A percentile compares a stretch with the other conserved stretches of the same genome.
These are phyloP conservation scores for Fusarium sp. DNA, from an alignment of 2,329 filamentous ascomycete species.

Conservation along the genomic window DNA sequence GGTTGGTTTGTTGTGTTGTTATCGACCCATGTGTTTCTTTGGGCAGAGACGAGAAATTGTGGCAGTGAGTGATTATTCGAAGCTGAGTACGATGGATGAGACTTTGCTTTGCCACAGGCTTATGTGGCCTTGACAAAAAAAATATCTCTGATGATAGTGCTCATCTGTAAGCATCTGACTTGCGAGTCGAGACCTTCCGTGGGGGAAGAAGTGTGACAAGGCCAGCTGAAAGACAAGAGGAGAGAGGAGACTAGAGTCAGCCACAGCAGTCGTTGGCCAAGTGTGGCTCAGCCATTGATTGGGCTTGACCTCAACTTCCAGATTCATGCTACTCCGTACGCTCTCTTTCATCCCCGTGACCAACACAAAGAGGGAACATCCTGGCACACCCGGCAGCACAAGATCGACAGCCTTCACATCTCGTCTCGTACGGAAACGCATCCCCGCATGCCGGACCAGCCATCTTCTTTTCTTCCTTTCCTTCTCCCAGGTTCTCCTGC, in stretches of 20 bases:
- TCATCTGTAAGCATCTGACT: background rate
- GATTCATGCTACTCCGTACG: background rate
- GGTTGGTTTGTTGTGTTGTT: slow-evolving; percentile 2
- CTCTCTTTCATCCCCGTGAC: slow-evolving; percentile 1
- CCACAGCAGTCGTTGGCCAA: slow-evolving; percentile 13
- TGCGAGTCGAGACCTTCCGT: background rate
- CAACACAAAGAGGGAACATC: slow-evolving; percentile 16
- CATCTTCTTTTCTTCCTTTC: slow-evolving; percentile 20
- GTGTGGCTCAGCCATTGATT: slow-evolving; percentile 18
- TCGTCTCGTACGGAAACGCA: slow-evolving; percentile 3
- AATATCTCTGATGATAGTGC: background rate
- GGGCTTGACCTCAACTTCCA: slow-evolving; percentile 2
- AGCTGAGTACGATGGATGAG: background rate
- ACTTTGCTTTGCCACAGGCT: slow-evolving; percentile 21
- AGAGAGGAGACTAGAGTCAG: background rate
- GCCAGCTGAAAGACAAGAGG: slow-evolving; percentile 30
- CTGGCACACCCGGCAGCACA: slow-evolving; percentile 8
- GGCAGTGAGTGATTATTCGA: slow-evolving; percentile 1
- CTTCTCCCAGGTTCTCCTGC: slow-evolving; percentile 13
- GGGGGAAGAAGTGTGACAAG: slow-evolving; percentile 12
- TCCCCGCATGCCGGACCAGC: slow-evolving; percentile 13
- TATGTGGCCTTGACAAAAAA: slow-evolving; percentile 22
- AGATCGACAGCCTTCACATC: slow-evolving; percentile 22
- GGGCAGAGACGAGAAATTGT: slow-evolving; percentile 16
- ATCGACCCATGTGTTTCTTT: slow-evolving; percentile 7